Base-by-base conservation (phyloP, 2,329 filamentous ascomycete species). In the Pezicula rhizophila region DNA sequence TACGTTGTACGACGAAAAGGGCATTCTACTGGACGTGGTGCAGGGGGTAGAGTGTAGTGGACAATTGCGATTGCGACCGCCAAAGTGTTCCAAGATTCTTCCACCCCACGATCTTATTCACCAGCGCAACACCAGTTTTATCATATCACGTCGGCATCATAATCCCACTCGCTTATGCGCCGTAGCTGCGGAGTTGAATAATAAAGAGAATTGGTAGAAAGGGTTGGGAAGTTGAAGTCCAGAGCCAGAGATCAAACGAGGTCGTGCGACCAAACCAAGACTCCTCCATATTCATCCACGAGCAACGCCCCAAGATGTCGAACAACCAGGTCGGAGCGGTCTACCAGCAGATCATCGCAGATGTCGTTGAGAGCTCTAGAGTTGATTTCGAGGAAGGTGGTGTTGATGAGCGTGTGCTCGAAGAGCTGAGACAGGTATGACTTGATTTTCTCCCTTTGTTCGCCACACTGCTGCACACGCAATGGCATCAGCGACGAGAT, bases 321-420 rank as follows among this genome's bases (percentile, higher is more conserved):
- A 61, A 61, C 50, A 58, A 56, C 15, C 59, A 63, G 25, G 57
- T 58, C 46, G 93, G 93, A 63, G 72, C 74, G 58, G 85, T 97
- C 64, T 99, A 96, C 70, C 76, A 84, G 69, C 73, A 77, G 62
- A 84, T 87, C 68, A 87, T 87, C 65, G 76, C 85, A 54, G 89
- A 93, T 72, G 90, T 99, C 66, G 89, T 97, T 69, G 85, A 92
- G 60, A 86, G 87, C 58, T 96, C 92, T 64, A 81, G 88, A 64
- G 87, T 92, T 64, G 93, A 97, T 70, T 97, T 99, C 67, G 93
- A 99, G 69, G 93, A 99, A 72, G 89, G 86, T 60, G 93, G 93
- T 61, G 86, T 97, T 57, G 89, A 95, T 61, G 86, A 92, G 67
- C 76, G 80, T 60, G 92, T 92, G 45, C 74, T 99, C 62, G 82